These are phyloP conservation scores for Flammula alnicola DNA, from an alignment of 1,284 basidiomycete species.

Conservation along the genomic window DNA sequence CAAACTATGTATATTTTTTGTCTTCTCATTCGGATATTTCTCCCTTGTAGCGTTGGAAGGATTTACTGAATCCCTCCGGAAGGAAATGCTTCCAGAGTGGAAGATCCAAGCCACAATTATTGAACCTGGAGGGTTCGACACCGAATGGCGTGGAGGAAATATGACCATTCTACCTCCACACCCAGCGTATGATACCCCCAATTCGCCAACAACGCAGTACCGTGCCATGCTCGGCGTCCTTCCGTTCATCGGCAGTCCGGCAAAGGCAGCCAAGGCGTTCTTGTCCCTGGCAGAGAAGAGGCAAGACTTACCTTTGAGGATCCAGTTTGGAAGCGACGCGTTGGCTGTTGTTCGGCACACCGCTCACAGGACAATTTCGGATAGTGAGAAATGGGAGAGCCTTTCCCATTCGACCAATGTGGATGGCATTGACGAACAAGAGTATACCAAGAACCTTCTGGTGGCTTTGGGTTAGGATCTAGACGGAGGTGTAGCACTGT, in stretches of 20 bases:
- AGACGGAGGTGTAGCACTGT: too few relatives aligned
- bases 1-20: not conserved
- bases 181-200: too few relatives aligned
- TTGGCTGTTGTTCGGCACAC: too few relatives aligned
- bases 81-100: constrained; percentile 41
- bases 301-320: too few relatives aligned
- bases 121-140: constrained; percentile 39
- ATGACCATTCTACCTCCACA: not conserved
- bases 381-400: not conserved
- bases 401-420: not conserved
- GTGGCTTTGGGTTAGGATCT: not conserved
- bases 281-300: too few relatives aligned
- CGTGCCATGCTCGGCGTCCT: too few relatives aligned
- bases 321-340: too few relatives aligned
- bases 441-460: not conserved
- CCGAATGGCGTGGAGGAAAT: constrained; percentile 28
- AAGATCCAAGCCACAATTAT: constrained; percentile 43
- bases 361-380: not conserved
- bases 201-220: too few relatives aligned
- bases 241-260: too few relatives aligned
- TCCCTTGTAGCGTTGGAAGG: constrained; percentile 7
- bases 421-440: not conserved
- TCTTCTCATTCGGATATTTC: not conserved
- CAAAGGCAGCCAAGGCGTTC: too few relatives aligned
- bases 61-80: constrained; percentile 27